Base-by-base conservation (phyloP, 495 filamentous ascomycete genomes). In the Aspergillus sparsus region DNA sequence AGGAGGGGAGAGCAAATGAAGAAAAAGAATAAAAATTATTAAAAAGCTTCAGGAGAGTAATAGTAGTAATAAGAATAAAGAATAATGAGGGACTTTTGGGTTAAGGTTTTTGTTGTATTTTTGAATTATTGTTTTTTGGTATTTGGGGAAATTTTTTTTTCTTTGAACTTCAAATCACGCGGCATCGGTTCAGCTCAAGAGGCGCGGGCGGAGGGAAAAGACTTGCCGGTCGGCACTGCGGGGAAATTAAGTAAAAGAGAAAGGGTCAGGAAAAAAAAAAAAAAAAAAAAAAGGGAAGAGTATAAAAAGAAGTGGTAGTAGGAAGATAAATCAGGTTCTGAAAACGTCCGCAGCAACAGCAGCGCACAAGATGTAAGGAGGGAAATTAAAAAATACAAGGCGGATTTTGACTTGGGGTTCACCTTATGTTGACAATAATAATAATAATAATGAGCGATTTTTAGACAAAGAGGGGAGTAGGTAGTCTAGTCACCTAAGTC, bases 141-240 rank as follows among this genome's bases (percentile, higher is more conserved):
- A 47, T 27, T 27, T 27, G 1, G 21, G 21, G 21, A n/a, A 47
- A n/a, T 21, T n/a, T 18, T 47, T 47, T 10, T 47, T 47, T 47
- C 27, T 47, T 15, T 15, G 44, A 18, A 47, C 12, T 8, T 47
- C 44, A 47, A 59, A 53, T 46, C 57, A 52, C 36, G 37, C 37
- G 49, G 44, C 44, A 47, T 47, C 44, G n/a, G 6, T 47, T 18
- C 44, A 47, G 15, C 44, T 18, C 12, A 47, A 18, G n/a, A 47
- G 27, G 44, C 49, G 57, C 57, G 57, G 57, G 49, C 49, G 57
- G 49, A 59, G 51, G 49, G 56, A 47, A 47, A 56, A 41, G 41
- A 47, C 42, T 56, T 56, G 54, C 54, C 54, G 54, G 50, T 12
- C 53, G 53, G 54, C 42, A 56, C 54, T 56, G 54, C 54, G 54